These are phyloP conservation scores for Aspergillus bridgeri DNA, from an alignment of 495 filamentous ascomycete genomes.

Conservation along the genomic window DNA sequence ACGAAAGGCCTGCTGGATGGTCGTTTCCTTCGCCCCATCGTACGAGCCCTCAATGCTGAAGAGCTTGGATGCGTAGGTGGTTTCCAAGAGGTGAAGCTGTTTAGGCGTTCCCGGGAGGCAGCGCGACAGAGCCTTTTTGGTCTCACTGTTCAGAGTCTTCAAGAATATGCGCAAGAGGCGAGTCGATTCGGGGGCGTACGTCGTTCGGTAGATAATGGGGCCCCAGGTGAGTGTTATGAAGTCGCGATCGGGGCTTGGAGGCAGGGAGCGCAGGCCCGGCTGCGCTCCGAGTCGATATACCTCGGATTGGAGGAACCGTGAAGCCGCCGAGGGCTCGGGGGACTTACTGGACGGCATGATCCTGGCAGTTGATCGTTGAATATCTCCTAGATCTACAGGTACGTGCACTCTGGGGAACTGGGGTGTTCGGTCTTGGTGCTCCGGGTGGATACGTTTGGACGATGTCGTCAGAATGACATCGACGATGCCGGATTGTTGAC, in stretches of 20 bases:
- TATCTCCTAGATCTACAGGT: background rate
- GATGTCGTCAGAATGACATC: constrained; percentile 12
- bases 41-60: constrained; percentile 21
- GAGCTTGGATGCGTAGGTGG: constrained; percentile 25
- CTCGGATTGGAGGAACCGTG: constrained; percentile 27
- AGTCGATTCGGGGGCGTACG: constrained; percentile 22
- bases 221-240: constrained; percentile 32
- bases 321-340: background rate
- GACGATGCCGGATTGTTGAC: background rate
- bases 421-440: background rate
- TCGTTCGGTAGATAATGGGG: constrained; percentile 28
- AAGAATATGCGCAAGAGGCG: constrained; percentile 22
- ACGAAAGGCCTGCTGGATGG: constrained; percentile 24
- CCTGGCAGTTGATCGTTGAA: background rate
- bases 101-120: constrained; percentile 22
- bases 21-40: constrained; percentile 11
- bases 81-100: constrained; percentile 14
- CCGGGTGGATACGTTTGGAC: background rate
- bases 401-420: background rate
- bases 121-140: constrained; percentile 18
- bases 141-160: constrained; percentile 23
- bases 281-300: constrained; percentile 26
- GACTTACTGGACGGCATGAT: constrained; percentile 1
- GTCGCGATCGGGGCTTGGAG: constrained; percentile 24
- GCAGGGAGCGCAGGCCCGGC: constrained; percentile 26